Evolutionary conservation across 176 grass and related monocot genomes (phyloP).

Genomic region (Rhynchospora tenuis): DNA sequence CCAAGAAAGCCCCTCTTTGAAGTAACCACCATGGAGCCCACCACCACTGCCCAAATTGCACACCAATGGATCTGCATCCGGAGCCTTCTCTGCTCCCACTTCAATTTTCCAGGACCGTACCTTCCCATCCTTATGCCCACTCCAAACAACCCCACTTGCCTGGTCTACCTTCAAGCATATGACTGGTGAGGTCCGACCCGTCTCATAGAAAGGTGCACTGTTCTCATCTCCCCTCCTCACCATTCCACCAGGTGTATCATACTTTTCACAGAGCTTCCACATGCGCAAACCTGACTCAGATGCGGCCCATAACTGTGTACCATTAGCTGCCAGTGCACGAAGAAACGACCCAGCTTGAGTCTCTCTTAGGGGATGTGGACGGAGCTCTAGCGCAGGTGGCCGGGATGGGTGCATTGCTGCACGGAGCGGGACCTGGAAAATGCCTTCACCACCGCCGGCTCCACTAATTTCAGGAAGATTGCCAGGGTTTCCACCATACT

Average conservation of each 20-base stretch:
- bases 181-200: constrained; percentile 52
- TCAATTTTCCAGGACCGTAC: constrained; percentile 82
- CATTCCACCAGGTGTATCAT: constrained; percentile 9
- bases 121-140: constrained; percentile 89
- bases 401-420: constrained; percentile 82
- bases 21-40: constrained; percentile 30
- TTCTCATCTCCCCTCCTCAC: constrained; percentile 81
- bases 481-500: constrained; percentile 58
- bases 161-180: constrained; percentile 67
- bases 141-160: constrained; percentile 71
- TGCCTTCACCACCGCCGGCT: constrained; percentile 50
- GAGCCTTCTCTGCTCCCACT: constrained; percentile 25
- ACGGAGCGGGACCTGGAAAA: constrained; percentile 71
- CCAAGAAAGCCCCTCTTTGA: constrained; percentile 84
- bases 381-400: constrained; percentile 61
- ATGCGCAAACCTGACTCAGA: constrained; percentile 67
- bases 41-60: constrained; percentile 25
- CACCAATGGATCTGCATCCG: neutral
- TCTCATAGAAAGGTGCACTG: constrained; percentile 83
- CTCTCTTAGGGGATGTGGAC: constrained; percentile 77
- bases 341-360: constrained; percentile 83
- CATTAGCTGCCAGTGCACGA: constrained; percentile 42
- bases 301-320: constrained; percentile 55
- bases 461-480: constrained; percentile 65
- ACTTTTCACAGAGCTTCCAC: constrained; percentile 50